phyloP scores from a whole-genome alignment of 805 yeast genomes.

The Saccharomycopsis selenospora region DNA sequence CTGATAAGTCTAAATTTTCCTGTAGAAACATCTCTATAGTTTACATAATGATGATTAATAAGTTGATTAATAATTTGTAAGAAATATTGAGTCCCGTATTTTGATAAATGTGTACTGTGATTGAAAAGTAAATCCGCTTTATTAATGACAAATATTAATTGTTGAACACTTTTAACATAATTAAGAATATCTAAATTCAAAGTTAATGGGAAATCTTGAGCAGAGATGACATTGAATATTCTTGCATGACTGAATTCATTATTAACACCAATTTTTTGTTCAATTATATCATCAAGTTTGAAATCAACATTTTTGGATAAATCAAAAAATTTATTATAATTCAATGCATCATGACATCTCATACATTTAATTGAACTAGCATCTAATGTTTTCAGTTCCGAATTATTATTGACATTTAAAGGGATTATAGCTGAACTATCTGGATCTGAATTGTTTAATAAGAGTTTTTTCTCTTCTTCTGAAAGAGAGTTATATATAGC shows the following conservation, averaged over 20 bases:
- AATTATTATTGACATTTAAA: too few relatives aligned
- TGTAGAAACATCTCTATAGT: background rate
- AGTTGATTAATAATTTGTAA: constrained; percentile 5
- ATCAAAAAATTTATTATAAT: constrained; percentile 35
- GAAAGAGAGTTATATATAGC: constrained; percentile 5
- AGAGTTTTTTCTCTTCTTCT: constrained; percentile 8
- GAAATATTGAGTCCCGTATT: constrained; percentile 9
- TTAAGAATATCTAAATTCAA: constrained; percentile 33
- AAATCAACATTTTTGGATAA: constrained; percentile 28
- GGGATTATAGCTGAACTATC: too few relatives aligned
- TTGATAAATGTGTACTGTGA: constrained; percentile 4
- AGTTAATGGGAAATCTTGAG: constrained; percentile 55
- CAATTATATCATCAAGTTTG: background rate
- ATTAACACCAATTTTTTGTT: background rate
- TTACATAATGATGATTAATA: background rate
- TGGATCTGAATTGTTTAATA: constrained; percentile 3
- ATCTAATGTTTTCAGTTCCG: too few relatives aligned
- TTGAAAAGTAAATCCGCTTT: constrained; percentile 34
- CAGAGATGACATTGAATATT: constrained; percentile 48
- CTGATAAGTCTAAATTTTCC: background rate
- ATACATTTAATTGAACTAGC: constrained; percentile 42
- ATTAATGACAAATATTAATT: constrained; percentile 27
- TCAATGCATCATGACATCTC: constrained; percentile 48
- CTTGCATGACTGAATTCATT: background rate
- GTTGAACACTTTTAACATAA: constrained; percentile 19